phyloP scores from a whole-genome alignment of 495 filamentous ascomycete species.

The Viridothelium virens region DNA sequence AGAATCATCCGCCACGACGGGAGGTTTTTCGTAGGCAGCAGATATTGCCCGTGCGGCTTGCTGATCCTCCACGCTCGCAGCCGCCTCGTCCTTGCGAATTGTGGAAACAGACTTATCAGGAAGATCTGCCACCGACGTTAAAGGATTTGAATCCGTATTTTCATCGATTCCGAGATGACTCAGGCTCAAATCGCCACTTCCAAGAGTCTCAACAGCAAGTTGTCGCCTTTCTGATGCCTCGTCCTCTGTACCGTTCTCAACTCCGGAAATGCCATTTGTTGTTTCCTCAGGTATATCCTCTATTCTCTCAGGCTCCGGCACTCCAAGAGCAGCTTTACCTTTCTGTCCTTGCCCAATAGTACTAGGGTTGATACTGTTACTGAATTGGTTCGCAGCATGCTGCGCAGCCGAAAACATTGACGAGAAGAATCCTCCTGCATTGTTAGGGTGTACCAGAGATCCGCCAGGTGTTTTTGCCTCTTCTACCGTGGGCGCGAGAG shows the following conservation, averaged over 20 bases:
- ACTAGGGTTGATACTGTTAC: conserved; percentile 64
- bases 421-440: conserved; percentile 72
- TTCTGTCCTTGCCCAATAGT: conserved; percentile 40
- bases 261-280: conserved; percentile 31
- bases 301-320: conserved; percentile 30
- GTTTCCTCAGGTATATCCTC: conserved; percentile 19
- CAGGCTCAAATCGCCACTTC: conserved; percentile 78
- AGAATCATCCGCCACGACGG: conserved; percentile 13
- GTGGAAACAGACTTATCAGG: conserved; percentile 29
- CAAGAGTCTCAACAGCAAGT: conserved; percentile 80
- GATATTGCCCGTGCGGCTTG: conserved; percentile 53
- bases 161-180: conserved; percentile 69
- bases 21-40: conserved; percentile 51
- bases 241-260: conserved; percentile 15
- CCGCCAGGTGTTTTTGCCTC: conserved; percentile 48
- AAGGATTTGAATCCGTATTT: conserved; percentile 37
- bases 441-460: conserved; percentile 36
- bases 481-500: conserved; percentile 65
- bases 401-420: conserved; percentile 88
- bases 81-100: conserved; percentile 43
- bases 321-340: conserved; percentile 17
- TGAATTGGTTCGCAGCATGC: conserved; percentile 82
- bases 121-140: conserved; percentile 42
- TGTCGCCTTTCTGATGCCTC: conserved; percentile 33
- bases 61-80: conserved; percentile 50